Evolutionary conservation across 306 rosid genomes (phyloP).

Genomic region (Lathyrus tuberosus): DNA sequence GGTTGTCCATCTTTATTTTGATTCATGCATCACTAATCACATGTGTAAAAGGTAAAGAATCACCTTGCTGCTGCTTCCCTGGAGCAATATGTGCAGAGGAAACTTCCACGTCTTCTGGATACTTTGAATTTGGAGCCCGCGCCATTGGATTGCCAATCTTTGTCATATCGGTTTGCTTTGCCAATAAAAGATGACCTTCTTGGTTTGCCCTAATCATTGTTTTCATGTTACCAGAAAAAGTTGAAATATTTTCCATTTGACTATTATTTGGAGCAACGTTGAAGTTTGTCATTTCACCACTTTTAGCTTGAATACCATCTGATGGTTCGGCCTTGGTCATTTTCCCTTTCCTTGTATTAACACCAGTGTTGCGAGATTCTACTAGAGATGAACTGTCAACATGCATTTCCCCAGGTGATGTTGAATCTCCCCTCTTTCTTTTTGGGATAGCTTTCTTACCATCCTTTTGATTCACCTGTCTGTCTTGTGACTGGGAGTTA

Average conservation of each 20-base stretch:
- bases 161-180: conserved; percentile 50
- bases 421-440: conserved; percentile 88
- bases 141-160: conserved; percentile 54
- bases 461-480: conserved; percentile 72
- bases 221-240: conserved; percentile 58
- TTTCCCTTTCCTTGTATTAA: conserved; percentile 84
- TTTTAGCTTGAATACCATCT: conserved; percentile 64
- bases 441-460: conserved; percentile 71
- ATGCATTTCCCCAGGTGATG: conserved; percentile 63
- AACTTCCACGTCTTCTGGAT: conserved; percentile 61
- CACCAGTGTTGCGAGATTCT: conserved; percentile 64
- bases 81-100: conserved; percentile 55
- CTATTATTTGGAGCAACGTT: conserved; percentile 52
- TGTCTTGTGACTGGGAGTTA: conserved; percentile 93
- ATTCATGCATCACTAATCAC: conserved; percentile 47
- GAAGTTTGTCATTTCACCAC: conserved; percentile 59
- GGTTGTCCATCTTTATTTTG: conserved; percentile 48
- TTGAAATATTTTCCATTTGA: conserved; percentile 52
- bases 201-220: conserved; percentile 56
- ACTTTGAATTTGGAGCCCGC: conserved; percentile 49
- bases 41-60: conserved; percentile 41
- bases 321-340: conserved; percentile 69
- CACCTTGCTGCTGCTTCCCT: conserved; percentile 56
- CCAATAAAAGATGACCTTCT: conserved; percentile 58
- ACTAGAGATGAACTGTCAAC: conserved; percentile 65